Conservation (phyloP, 768 basidiomycete genomes). For the Sporobolomyces pararoseus region DNA sequence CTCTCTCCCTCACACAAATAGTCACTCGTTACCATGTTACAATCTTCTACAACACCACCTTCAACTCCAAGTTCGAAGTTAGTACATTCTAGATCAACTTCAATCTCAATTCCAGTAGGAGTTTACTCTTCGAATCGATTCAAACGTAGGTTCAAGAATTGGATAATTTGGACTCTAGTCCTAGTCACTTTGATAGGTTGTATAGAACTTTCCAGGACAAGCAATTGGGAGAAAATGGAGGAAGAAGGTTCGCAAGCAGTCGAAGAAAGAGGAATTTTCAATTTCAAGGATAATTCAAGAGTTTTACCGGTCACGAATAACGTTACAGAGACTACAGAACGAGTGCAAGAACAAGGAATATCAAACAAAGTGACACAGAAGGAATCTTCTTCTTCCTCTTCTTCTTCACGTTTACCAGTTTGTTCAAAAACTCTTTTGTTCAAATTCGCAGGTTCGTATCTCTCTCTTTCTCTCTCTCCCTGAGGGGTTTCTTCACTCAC, state of each 20-base stretch:
- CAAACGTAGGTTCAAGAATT: background rate
- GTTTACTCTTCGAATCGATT: conserved; percentile 3
- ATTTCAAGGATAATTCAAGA: too few species aligned
- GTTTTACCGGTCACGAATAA: too few species aligned
- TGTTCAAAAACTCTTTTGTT: conserved; percentile 30
- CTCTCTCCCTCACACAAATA: background rate
- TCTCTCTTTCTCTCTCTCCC: background rate
- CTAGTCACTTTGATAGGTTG: background rate
- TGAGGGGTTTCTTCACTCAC: background rate
- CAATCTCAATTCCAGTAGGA: background rate
- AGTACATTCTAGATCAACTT: background rate
- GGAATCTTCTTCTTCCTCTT: background rate
- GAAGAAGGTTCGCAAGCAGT: background rate
- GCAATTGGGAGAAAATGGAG: background rate
- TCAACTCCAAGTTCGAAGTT: background rate
- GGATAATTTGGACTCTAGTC: background rate
- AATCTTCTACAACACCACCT: background rate
- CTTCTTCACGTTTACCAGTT: too few species aligned
- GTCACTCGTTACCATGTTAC: background rate
- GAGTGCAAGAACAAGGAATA: background rate
- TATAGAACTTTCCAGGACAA: background rate
- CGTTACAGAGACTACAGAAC: too few species aligned
- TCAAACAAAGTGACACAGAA: background rate
- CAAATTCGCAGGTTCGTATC: conserved; percentile 30
- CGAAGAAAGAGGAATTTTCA: background rate